Conservation (phyloP, 768 basidiomycete species). For the Termitomyces sp. region DNA sequence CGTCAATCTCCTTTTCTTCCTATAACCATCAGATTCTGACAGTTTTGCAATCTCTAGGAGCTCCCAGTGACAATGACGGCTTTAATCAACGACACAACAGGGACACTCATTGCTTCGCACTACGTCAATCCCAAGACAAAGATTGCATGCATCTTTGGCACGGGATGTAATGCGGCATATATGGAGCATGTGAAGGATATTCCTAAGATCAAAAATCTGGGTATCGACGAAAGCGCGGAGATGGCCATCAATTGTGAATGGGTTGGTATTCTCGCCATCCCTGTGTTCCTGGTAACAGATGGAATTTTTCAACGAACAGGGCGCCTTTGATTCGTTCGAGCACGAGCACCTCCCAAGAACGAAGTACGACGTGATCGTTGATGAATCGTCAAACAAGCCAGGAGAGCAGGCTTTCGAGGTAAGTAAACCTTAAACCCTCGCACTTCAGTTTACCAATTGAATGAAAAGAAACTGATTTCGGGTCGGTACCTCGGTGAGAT, state of each 20-base stretch:
- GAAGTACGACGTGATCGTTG: slow-evolving; percentile 90
- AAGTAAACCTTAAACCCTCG: slow-evolving; percentile 12
- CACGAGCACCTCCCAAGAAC: slow-evolving; percentile 95
- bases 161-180: slow-evolving; percentile 97
- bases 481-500: slow-evolving; percentile 97
- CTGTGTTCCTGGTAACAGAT: not conserved
- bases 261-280: slow-evolving; percentile 40
- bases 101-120: slow-evolving; percentile 94
- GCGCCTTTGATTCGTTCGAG: slow-evolving; percentile 94
- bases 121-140: slow-evolving; percentile 91
- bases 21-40: not conserved
- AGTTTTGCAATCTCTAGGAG: slow-evolving; percentile 43
- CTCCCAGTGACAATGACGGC: slow-evolving; percentile 84
- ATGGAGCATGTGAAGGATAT: slow-evolving; percentile 90
- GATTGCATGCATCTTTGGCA: slow-evolving; percentile 96
- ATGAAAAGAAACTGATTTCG: slow-evolving; percentile 83
- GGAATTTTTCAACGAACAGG: slow-evolving; percentile 43
- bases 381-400: slow-evolving; percentile 95
- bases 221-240: slow-evolving; percentile 58
- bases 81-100: slow-evolving; percentile 97
- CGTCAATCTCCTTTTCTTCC: slow-evolving; percentile 25
- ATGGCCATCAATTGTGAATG: slow-evolving; percentile 99
- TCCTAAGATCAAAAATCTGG: slow-evolving; percentile 78
- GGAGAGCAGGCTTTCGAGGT: slow-evolving; percentile 94
- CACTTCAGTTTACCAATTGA: not conserved